Evolutionary conservation across 371 early-diverging fungal genomes (phyloP), one percentile per base, ranked within the genome.

Genomic region (Vairimorpha necatrix): DNA sequence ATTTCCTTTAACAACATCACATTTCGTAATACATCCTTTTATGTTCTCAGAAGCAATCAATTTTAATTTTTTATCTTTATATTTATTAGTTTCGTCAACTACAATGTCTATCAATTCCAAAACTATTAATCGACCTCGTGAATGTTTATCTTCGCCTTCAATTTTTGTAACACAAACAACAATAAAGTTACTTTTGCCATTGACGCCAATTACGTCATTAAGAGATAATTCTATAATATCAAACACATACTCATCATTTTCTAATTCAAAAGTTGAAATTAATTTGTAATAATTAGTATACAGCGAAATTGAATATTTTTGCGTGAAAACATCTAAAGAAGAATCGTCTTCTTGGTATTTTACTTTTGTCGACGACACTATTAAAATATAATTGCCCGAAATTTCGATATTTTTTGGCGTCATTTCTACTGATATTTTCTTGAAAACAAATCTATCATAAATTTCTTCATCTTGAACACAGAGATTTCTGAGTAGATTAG

Each of bases 111-210:
- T 74, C 14, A 86, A 39, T 68, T 83, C 78, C 22, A 83, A 75
- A 4, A 86, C 76, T n/a, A 82, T 38, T 32, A 86, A 48, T 46
- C 81, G 62, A 16, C 86, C 83, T 30, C 53, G 75, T 0, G 77
- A 56, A 24, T 67, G 60, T 18, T 70, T 74, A 60, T 85, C 85
- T 69, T 85, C 85, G 26, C 82, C 80, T 66, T 83, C 82, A 20
- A 81, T 58, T 39, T 58, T 69, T 32, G 82, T 67, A 28, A 82
- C 79, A 69, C 81, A 78, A 18, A 79, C 78, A 3, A 83, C 68
- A 18, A 83, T 67, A 65, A 71, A 83, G 3, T 68, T 62, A 22
- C 60, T 67, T 50, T 30, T 48, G 24, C 79, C 83, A 24, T 66
- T 38, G 33, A 56, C 71, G 24, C 68, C 61, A 65, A 79, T 75